A percentile compares a stretch with the other conserved stretches of the same genome.
phyloP scores from a whole-genome alignment of 2,329 filamentous ascomycete species.

The Rugonectria rugulosa region DNA sequence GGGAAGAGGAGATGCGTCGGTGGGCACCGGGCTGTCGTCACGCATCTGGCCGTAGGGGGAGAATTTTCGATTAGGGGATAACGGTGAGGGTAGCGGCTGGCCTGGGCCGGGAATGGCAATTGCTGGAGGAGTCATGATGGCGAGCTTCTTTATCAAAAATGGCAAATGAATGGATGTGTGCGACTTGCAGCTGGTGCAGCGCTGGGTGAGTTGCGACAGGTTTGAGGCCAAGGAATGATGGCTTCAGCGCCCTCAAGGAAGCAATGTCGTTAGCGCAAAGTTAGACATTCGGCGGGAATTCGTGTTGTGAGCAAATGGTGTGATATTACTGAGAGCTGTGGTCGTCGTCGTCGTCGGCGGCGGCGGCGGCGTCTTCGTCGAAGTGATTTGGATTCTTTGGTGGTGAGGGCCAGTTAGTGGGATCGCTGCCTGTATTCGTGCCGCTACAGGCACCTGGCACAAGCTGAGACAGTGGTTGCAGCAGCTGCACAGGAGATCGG shows the following conservation, averaged over 20 bases:
- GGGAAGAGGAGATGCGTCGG: slow-evolving; percentile 35
- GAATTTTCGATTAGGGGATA: slow-evolving; percentile 35
- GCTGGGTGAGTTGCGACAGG: slow-evolving; percentile 12
- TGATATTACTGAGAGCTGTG: slow-evolving; percentile 28
- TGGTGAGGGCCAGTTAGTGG: slow-evolving; percentile 28
- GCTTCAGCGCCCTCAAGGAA: slow-evolving; percentile 35
- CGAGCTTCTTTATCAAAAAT: slow-evolving; percentile 20
- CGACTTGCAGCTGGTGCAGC: slow-evolving; percentile 29
- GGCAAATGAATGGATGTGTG: slow-evolving; percentile 22
- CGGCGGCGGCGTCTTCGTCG: too few relatives aligned
- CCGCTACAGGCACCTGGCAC: slow-evolving; percentile 28
- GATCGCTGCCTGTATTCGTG: too few relatives aligned
- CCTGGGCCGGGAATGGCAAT: slow-evolving; percentile 32
- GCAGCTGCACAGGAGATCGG: slow-evolving; percentile 19
- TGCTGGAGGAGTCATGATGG: slow-evolving; percentile 31
- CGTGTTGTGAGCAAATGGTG: slow-evolving; percentile 21
- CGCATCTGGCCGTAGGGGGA: slow-evolving; percentile 28
- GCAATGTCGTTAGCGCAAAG: slow-evolving; percentile 16
- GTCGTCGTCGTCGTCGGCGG: slow-evolving; percentile 18
- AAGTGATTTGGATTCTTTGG: too few relatives aligned
- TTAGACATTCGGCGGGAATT: slow-evolving; percentile 2
- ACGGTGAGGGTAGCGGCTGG: slow-evolving; percentile 7
- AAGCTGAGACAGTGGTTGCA: slow-evolving; percentile 24
- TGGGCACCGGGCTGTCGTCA: slow-evolving; percentile 31
- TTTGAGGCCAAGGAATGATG: slow-evolving; percentile 28